phyloP scores from a whole-genome alignment of 306 rosid species.

The Quercus engelmannii region DNA sequence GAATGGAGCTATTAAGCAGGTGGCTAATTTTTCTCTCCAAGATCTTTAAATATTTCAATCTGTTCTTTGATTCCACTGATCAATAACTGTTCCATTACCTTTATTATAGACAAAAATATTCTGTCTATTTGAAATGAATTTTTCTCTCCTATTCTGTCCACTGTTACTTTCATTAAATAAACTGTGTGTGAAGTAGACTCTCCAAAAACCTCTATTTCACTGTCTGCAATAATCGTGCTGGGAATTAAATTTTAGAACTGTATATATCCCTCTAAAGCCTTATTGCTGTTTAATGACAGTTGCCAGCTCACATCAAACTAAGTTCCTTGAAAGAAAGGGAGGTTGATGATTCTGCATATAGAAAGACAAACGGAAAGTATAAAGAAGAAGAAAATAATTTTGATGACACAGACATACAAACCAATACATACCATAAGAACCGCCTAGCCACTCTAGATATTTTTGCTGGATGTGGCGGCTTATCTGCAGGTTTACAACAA shows the following conservation, averaged over 20 bases:
- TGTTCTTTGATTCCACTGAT: too few relatives aligned
- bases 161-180: too few relatives aligned
- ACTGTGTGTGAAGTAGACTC: too few relatives aligned
- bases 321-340: conserved; percentile 45
- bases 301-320: conserved; percentile 66
- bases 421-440: conserved; percentile 30
- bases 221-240: background rate
- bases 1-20: conserved; percentile 48
- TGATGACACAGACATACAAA: conserved; percentile 35
- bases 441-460: conserved; percentile 77
- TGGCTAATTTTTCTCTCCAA: background rate
- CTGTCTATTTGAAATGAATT: too few relatives aligned
- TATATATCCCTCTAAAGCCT: background rate
- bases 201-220: too few relatives aligned
- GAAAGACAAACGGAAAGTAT: conserved; percentile 87
- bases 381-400: conserved; percentile 63
- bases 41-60: background rate
- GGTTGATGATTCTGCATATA: conserved; percentile 49
- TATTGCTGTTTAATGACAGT: conserved; percentile 34
- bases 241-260: background rate
- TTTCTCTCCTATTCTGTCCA: too few relatives aligned
- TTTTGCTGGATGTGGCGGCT: conserved; percentile 97
- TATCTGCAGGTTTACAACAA: conserved; percentile 79
- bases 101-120: too few relatives aligned
- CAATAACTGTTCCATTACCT: too few relatives aligned